Evolutionary conservation across 2,329 filamentous ascomycete genomes (phyloP), one percentile per base, ranked within the genome.

Genomic region (Microcera coccophila): DNA sequence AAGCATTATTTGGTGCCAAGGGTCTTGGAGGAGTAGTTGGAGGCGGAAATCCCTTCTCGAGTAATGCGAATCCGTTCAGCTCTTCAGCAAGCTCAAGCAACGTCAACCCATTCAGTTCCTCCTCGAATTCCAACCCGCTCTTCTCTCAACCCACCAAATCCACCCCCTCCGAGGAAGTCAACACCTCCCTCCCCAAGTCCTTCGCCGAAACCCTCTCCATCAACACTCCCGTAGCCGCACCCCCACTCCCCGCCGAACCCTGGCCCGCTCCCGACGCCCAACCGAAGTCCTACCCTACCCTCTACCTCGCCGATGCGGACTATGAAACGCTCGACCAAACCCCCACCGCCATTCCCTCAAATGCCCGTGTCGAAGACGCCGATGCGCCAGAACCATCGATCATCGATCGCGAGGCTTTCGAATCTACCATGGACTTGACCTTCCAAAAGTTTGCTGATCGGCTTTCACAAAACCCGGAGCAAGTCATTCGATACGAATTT

Each of bases 301-400:
- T 85, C 60, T 87, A 89, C 70, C 81, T 91, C 34, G 75, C 84
- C 38, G 93, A 97, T 55, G 91, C 91, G 39, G 91, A 95, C 60
- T 95, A 88, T 67, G 93, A 98, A 66, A 87, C 85, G 4, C 78
- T 97, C 19, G 87, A 88, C 48, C 81, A 53, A 57, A 72, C 61
- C 3, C 75, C 77, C 0, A 47, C 52, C 2, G 75, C 76, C 33
- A 74, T 75, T 26, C 73, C 71, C 46, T 70, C 70, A 12, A 71
- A 77, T 43, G 67, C 73, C 12, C 67, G 70, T 9, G 52, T 69
- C 14, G 65, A 69, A 36, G 65, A 66, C n/a, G 61, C 62, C 1
- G 68, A 69, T 42, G 63, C 66, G 15, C 52, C 64, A 2, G 66
- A 69, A 44, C 65, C 66, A 3, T 69, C 66, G 3, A 54, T 52